Evolutionary conservation across 129 eudicot species (phyloP).

Genomic region (Ambrosia trifida): DNA sequence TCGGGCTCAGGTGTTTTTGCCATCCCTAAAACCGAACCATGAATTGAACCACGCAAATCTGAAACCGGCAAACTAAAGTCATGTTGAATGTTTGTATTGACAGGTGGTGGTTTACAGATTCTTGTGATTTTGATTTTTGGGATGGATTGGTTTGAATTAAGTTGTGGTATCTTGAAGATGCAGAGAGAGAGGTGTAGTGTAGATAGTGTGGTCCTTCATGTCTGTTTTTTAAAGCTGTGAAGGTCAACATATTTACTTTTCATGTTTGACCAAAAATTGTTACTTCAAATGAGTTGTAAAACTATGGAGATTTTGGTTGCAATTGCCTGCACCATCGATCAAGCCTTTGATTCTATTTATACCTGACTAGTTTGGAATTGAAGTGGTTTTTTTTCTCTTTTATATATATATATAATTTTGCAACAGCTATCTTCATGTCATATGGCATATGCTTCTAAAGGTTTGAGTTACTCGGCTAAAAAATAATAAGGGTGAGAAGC

Average conservation of each 20-base stretch:
- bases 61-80: not conserved
- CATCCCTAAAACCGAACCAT: too few relatives aligned
- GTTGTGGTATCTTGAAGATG: conserved; percentile 28
- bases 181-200: conserved; percentile 47
- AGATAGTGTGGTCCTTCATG: conserved; percentile 70
- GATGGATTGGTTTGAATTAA: conserved; percentile 18
- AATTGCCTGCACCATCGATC: conserved; percentile 12
- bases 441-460: too few relatives aligned
- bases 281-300: conserved; percentile 28
- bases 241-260: conserved; percentile 41
- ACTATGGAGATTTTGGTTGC: conserved; percentile 26
- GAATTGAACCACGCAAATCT: too few relatives aligned
- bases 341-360: conserved; percentile 19
- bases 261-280: conserved; percentile 19
- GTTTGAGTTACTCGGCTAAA: too few relatives aligned
- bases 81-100: conserved; percentile 19
- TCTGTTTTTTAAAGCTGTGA: conserved; percentile 51
- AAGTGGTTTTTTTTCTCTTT: not conserved
- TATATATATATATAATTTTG: too few relatives aligned
- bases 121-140: conserved; percentile 33
- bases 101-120: conserved; percentile 41
- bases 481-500: too few relatives aligned
- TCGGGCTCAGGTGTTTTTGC: too few relatives aligned
- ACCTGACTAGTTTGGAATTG: conserved; percentile 21
- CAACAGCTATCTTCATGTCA: too few relatives aligned